Evolutionary conservation across 2,329 filamentous ascomycete species (phyloP), one percentile per base, ranked within the genome.

Genomic region (Domatiomyces globalis): DNA sequence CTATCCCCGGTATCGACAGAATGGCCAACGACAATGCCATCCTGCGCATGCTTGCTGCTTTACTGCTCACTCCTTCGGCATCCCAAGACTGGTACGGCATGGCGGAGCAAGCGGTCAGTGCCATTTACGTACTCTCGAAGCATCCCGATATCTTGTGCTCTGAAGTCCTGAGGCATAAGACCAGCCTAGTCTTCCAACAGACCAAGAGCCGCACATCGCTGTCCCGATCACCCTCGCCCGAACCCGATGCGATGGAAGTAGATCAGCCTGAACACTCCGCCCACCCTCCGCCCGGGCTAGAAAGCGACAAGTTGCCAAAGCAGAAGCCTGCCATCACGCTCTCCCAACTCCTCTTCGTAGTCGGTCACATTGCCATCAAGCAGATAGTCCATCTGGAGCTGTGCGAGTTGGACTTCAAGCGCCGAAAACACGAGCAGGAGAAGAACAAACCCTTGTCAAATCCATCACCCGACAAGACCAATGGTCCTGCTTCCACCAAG

Each of bases 331-430:
- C 87, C 1, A 76, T 88, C 46, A 82, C 80, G 0, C 74, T 98
- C 1, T 95, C 92, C 0, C 92, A 96, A 62, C 76, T 98, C 1
- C 75, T 98, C 0, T 96, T 96, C 65, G 84, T 95, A 36, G 90
- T 96, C 27, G 92, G 92, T 0, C 92, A 98, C 63, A 85, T 96
- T 46, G 92, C 92, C 12, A 92, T 98, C 65, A 98, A 98, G 71
- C 94, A 98, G 65, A 98, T 98, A 60, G 94, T 98, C 0, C 92
- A 98, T 65, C 78, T 98, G 9, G 92, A 98, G 62, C 76, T 96
- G n/a, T 95, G 89, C 65, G 92, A 98, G 65, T 80, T 92, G 48
- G 92, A 98, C 67, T 98, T 98, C 69, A 98, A 98, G 73, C 85
- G 90, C 50, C 80, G 90, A 58, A 98, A 98, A 73, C 84, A 86